Base-by-base conservation (phyloP, 257 asterid species). In the Anisodus tanguticus region DNA sequence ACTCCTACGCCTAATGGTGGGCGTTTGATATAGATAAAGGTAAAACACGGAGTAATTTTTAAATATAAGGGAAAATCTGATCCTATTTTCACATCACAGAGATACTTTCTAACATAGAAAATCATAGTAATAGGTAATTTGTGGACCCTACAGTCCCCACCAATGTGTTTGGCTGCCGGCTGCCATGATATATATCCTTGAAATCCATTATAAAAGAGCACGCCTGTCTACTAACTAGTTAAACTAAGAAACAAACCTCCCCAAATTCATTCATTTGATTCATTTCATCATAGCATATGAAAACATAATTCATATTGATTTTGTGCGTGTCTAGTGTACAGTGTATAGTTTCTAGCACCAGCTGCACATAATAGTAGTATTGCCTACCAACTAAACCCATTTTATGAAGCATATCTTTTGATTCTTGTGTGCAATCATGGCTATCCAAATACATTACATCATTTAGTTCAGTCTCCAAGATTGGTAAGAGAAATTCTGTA, bases 141-240 rank as follows among this genome's bases (percentile, higher is more conserved):
- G 60, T 74, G 43, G 60, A 49, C 19, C 79, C 80, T n/a, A 9
- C 13, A 10, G 80, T 19, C 43, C 79, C 82, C 84, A 81, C 85
- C 37, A 54, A 31, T 45, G 68, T 83, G 85, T 67, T 47, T 47
- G 81, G 64, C 47, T 69, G 85, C 89, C 89, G 89, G 88, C 89
- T 43, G 89, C 86, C 88, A 90, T 80, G 85, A 74, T 71, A 71
- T 57, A 69, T 88, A 76, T 84, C 79, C 19, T 84, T 86, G 80
- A 79, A 80, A 71, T 83, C 68, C 91, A 74, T 49, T 74, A 74
- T 41, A 49, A 49, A 74, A 19, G 60, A 74, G 60, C 80, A 74
- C 60, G 80, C 80, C 80, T 74, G 80, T 60, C 60, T 49, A 74
- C 80, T 72, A 47, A 72, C 59, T 74, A 12, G 60, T 74, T 71